Percentiles rank a stretch among this genome's conserved stretches.
These are phyloP conservation scores for Kalanchoe fedtschenkoi DNA, from an alignment of 164 flowering plant genomes.

Conservation along the genomic window DNA sequence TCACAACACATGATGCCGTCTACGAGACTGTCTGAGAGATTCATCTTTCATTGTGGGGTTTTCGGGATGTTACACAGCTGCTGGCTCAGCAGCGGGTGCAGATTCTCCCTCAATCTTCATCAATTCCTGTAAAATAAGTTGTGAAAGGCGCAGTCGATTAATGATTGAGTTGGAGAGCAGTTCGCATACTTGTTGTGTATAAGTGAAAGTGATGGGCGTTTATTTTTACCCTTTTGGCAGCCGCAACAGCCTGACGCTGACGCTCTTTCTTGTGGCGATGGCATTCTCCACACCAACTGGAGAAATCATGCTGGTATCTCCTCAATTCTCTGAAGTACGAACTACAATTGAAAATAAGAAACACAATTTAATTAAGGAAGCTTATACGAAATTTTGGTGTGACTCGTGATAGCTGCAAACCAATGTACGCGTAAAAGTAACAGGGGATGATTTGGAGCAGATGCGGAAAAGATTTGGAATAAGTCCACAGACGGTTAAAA, in stretches of 20 bases:
- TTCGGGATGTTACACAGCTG: background rate
- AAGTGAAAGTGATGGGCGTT: background rate
- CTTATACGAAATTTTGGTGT: too few relatives aligned
- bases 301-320: conserved; percentile 76
- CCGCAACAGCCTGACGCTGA: conserved; percentile 37
- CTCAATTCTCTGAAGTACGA: conserved; percentile 74
- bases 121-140: background rate
- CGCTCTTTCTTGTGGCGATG: conserved; percentile 73
- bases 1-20: too few relatives aligned
- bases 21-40: too few relatives aligned
- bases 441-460: background rate
- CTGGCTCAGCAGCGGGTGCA: background rate
- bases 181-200: too few relatives aligned
- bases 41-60: too few relatives aligned
- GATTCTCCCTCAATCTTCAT: background rate
- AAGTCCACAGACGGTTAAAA: too few relatives aligned
- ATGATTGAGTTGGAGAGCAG: background rate
- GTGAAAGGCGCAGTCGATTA: background rate
- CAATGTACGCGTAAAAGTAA: background rate
- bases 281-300: conserved; percentile 92
- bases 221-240: conserved; percentile 55
- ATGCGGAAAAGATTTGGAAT: background rate
- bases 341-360: conserved; percentile 24
- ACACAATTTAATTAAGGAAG: background rate
- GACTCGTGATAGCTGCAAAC: too few relatives aligned